Evolutionary conservation across 2,329 filamentous ascomycete species (phyloP).

Genomic region (Dactylellina cionopaga): DNA sequence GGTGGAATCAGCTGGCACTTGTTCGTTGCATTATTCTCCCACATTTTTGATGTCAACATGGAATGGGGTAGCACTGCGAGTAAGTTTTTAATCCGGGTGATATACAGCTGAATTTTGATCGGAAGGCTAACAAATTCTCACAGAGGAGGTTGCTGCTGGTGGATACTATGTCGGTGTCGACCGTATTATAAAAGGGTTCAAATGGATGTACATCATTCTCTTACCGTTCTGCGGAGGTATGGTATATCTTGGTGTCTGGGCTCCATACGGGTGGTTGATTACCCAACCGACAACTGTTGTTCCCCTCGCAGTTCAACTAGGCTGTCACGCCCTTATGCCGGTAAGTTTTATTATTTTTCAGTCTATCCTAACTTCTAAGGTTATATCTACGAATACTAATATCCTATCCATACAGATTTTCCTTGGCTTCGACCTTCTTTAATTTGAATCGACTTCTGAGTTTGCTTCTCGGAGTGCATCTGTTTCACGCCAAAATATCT

Average conservation of each 20-base stretch:
- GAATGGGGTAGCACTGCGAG: slow-evolving; percentile 55
- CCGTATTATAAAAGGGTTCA: slow-evolving; percentile 31
- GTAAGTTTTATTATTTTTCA: no score
- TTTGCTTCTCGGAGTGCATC: no score
- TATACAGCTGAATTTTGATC: background rate
- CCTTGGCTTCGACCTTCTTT: slow-evolving; percentile 6
- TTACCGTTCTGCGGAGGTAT: slow-evolving; percentile 55
- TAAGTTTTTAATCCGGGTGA: slow-evolving; percentile 26
- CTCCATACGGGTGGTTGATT: slow-evolving; percentile 67
- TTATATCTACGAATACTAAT: background rate
- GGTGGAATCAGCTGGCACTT: slow-evolving; percentile 63
- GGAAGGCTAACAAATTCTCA: background rate
- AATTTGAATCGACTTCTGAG: no score
- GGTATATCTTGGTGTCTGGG: slow-evolving; percentile 56
- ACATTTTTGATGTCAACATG: slow-evolving; percentile 64
- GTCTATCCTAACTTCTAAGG: background rate
- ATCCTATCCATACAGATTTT: background rate
- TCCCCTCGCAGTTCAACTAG: slow-evolving; percentile 67
- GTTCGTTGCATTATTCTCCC: slow-evolving; percentile 61
- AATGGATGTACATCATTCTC: slow-evolving; percentile 54
- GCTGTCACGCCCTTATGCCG: slow-evolving; percentile 69
- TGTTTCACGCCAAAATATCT: no score
- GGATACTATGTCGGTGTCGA: slow-evolving; percentile 19
- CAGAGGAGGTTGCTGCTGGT: background rate
- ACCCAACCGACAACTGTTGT: slow-evolving; percentile 69